Evolutionary conservation across 2,329 filamentous ascomycete species (phyloP).

Genomic region (Stachybotrys echinatus): DNA sequence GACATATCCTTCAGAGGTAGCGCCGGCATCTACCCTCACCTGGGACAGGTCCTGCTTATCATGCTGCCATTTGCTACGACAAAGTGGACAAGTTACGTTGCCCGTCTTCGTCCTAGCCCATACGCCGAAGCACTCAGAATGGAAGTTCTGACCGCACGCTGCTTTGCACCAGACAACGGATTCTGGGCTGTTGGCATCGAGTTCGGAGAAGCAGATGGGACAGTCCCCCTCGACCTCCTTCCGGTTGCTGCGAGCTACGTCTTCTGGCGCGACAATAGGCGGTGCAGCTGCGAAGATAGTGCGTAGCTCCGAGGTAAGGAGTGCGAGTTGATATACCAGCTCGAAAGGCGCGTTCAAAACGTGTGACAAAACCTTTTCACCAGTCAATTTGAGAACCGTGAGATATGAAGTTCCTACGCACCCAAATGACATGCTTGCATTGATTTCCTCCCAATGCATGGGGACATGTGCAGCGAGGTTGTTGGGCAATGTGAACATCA

Average conservation of each 20-base stretch:
- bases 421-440: conserved; percentile 63
- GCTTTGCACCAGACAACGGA: conserved; percentile 45
- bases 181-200: conserved; percentile 29
- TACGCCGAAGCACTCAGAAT: conserved; percentile 47
- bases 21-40: conserved; percentile 34
- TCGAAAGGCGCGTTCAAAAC: conserved; percentile 53
- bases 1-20: conserved; percentile 44
- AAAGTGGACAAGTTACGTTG: conserved; percentile 55
- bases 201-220: conserved; percentile 50
- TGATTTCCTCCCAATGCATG: conserved; percentile 48
- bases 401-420: too few species aligned
- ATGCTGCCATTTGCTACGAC: conserved; percentile 51
- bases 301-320: conserved; percentile 52
- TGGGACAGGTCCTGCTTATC: conserved; percentile 34
- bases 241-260: conserved; percentile 27
- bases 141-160: conserved; percentile 51
- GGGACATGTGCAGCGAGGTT: conserved; percentile 51
- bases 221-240: conserved; percentile 49
- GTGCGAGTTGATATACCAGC: conserved; percentile 56
- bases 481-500: conserved; percentile 44
- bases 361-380: conserved; percentile 44
- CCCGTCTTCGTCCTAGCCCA: conserved; percentile 43
- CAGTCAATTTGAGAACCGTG: too few species aligned
- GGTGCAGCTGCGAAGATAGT: conserved; percentile 53
- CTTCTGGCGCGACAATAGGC: conserved; percentile 33